Conservation (phyloP, 345 rosid genomes). For the Leavenworthia alabamica region DNA sequence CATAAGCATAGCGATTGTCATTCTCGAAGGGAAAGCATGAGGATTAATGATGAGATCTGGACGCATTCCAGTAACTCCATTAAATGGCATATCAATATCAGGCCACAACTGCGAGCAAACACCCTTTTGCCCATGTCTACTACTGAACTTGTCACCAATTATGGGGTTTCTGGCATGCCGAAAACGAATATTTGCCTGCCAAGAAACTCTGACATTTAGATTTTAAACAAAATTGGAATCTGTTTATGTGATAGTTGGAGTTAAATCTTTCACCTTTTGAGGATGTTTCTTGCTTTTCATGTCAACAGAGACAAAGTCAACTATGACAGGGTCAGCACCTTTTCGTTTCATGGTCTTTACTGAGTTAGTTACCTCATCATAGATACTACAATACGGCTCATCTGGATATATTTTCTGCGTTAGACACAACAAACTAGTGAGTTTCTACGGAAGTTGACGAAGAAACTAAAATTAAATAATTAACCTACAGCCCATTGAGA, state of each 20-base stretch:
- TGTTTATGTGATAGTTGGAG: background rate
- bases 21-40: conserved; percentile 98
- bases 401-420: conserved; percentile 60
- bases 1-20: conserved; percentile 97
- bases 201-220: conserved; percentile 11
- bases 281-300: conserved; percentile 52
- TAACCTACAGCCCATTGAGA: background rate
- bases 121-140: conserved; percentile 99
- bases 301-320: conserved; percentile 81
- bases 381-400: conserved; percentile 67
- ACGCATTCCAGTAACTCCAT: conserved; percentile 92
- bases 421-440: background rate
- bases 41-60: conserved; percentile 98
- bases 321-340: conserved; percentile 68
- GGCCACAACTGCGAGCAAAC: conserved; percentile 98
- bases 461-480: background rate
- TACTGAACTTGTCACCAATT: conserved; percentile 96
- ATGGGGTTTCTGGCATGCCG: conserved; percentile 90
- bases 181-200: conserved; percentile 72
- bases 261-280: conserved; percentile 60
- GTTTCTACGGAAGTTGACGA: background rate
- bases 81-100: conserved; percentile 94
- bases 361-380: conserved; percentile 43
- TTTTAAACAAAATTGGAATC: background rate
- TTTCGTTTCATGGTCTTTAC: conserved; percentile 38